A percentile compares a stretch with the other conserved stretches of the same genome.
These are phyloP conservation scores for Rhazya stricta DNA, from an alignment of 257 asterid genomes.

Conservation along the genomic window DNA sequence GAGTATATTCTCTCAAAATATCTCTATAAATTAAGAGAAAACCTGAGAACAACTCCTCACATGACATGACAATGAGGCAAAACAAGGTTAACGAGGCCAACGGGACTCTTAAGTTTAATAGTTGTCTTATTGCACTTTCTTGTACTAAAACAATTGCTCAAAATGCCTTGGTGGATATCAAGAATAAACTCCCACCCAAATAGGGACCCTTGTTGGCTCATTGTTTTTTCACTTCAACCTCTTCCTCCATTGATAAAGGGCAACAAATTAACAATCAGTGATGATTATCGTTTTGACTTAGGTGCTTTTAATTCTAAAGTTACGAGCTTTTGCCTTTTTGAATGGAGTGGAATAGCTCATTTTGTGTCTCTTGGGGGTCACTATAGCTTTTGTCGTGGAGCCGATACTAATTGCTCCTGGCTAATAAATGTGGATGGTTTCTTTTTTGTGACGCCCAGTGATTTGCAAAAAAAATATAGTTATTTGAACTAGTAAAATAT, in stretches of 20 bases:
- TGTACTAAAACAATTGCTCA: not conserved
- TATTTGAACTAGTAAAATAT: no score
- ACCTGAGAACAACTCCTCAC: no score
- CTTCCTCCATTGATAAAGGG: not conserved
- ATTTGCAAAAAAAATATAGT: not conserved
- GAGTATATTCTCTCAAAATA: no score
- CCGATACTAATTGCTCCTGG: not conserved
- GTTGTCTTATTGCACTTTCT: not conserved
- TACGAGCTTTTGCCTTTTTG: not conserved
- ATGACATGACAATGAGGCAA: no score
- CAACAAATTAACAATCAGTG: not conserved
- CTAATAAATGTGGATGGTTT: not conserved
- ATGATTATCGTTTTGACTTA: not conserved
- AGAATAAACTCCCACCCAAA: not conserved
- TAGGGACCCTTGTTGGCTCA: not conserved
- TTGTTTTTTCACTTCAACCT: not conserved
- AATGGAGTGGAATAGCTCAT: not conserved
- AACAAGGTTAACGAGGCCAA: not conserved
- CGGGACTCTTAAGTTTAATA: no score
- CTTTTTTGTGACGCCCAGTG: not conserved
- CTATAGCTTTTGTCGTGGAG: not conserved
- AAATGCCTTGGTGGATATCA: not conserved
- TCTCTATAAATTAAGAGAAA: no score
- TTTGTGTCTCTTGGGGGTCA: not conserved
- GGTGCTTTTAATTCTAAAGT: not conserved